A percentile compares a stretch with the other conserved stretches of the same genome.
These are phyloP conservation scores for Evansstolkia leycettana DNA, from an alignment of 495 filamentous ascomycete species.

Conservation along the genomic window DNA sequence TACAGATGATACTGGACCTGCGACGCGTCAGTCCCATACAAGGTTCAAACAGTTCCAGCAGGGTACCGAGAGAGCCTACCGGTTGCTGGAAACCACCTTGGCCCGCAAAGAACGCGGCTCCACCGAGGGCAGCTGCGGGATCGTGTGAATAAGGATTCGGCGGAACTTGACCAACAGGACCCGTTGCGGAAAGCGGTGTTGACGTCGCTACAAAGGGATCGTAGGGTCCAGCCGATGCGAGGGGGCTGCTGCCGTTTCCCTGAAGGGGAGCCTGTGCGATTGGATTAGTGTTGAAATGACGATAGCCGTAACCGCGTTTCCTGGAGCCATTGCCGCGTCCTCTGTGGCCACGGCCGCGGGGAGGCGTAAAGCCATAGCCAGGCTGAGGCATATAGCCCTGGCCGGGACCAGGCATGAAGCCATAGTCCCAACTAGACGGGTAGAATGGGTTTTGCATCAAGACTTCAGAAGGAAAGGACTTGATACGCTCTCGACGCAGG, in stretches of 20 bases:
- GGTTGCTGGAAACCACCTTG: conserved; percentile 52
- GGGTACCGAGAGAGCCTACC: conserved; percentile 27
- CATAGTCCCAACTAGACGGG: too few relatives aligned
- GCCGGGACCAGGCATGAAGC: too few relatives aligned
- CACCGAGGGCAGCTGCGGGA: conserved; percentile 35
- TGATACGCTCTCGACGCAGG: not conserved
- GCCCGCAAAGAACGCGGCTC: conserved; percentile 41
- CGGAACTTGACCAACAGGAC: conserved; percentile 32
- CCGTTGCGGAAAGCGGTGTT: conserved; percentile 38
- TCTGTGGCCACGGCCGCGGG: too few relatives aligned
- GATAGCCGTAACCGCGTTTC: not conserved
- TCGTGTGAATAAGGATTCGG: conserved; percentile 61
- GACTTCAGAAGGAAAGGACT: not conserved
- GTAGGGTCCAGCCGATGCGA: conserved; percentile 23
- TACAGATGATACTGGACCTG: conserved; percentile 88
- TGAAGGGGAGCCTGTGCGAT: conserved; percentile 23
- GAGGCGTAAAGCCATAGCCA: too few relatives aligned
- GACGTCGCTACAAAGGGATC: conserved; percentile 52
- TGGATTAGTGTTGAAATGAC: conserved; percentile 12
- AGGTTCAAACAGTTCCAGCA: not conserved
- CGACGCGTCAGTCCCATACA: conserved; percentile 3
- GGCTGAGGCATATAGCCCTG: too few relatives aligned
- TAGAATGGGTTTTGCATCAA: not conserved
- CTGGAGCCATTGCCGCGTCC: too few relatives aligned
- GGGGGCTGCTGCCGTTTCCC: conserved; percentile 25